These are phyloP conservation scores for Glycyrrhiza uralensis DNA, from an alignment of 306 rosid genomes.

Conservation along the genomic window DNA sequence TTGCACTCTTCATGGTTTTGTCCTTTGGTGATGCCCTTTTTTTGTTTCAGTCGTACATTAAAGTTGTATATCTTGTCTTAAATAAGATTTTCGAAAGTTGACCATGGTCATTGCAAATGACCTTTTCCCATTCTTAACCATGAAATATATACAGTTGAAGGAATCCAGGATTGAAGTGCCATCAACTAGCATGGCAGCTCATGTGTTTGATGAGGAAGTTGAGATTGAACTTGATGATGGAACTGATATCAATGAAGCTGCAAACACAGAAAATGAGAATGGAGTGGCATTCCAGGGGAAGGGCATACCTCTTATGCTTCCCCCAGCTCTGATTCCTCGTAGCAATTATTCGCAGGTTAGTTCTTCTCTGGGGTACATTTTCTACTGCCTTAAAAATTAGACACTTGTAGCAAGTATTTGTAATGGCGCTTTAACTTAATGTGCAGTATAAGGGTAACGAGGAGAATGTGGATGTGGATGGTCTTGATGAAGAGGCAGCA, in stretches of 20 bases:
- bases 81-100: background rate
- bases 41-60: background rate
- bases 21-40: background rate
- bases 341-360: slow-evolving; percentile 61
- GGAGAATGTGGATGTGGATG: slow-evolving; percentile 62
- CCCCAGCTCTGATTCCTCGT: slow-evolving; percentile 49
- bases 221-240: slow-evolving; percentile 59
- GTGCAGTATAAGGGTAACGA: slow-evolving; percentile 71
- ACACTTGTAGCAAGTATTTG: slow-evolving; percentile 18
- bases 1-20: background rate
- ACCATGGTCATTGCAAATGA: slow-evolving; percentile 14
- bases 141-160: slow-evolving; percentile 52
- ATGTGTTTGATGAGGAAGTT: slow-evolving; percentile 69
- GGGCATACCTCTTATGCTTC: slow-evolving; percentile 44
- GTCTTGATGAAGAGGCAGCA: slow-evolving; percentile 42
- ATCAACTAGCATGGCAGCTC: slow-evolving; percentile 84
- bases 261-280: slow-evolving; percentile 38
- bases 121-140: background rate
- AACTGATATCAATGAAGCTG: slow-evolving; percentile 33
- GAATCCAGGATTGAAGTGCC: slow-evolving; percentile 54
- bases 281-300: slow-evolving; percentile 33
- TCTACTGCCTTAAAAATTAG: slow-evolving; percentile 13
- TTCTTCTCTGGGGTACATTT: slow-evolving; percentile 9
- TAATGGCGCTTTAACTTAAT: slow-evolving; percentile 19
- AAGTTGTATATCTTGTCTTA: slow-evolving; percentile 8